Conservation (phyloP, 192 early-diverging fungal species). For the Mortierella antarctica region DNA sequence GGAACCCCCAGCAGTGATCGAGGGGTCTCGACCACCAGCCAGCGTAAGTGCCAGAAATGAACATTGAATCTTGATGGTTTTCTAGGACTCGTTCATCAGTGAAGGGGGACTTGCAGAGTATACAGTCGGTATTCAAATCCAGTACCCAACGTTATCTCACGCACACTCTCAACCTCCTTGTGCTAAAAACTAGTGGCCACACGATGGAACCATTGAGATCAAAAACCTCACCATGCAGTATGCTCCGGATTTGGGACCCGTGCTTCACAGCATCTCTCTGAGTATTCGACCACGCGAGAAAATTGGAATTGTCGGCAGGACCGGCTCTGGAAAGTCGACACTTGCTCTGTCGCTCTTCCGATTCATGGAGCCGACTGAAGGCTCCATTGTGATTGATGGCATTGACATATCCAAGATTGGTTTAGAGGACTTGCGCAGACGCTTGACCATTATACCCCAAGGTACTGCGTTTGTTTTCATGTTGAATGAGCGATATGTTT, state of each 20-base stretch:
- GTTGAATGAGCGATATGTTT: not conserved
- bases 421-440: conserved; percentile 81
- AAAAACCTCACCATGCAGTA: conserved; percentile 81
- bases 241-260: conserved; percentile 72
- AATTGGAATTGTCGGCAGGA: conserved; percentile 95
- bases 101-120: not conserved
- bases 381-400: conserved; percentile 81
- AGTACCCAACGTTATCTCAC: not conserved
- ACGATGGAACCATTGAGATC: conserved; percentile 76
- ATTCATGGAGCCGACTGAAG: conserved; percentile 76
- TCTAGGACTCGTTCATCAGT: not conserved
- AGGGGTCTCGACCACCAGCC: conserved; percentile 60
- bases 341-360: conserved; percentile 83
- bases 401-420: conserved; percentile 80
- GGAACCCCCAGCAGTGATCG: conserved; percentile 73
- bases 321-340: conserved; percentile 90
- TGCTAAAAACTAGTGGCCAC: conserved; percentile 71
- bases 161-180: not conserved
- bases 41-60: conserved; percentile 31
- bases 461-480: conserved; percentile 33
- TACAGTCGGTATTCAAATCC: too few species aligned
- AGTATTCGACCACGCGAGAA: conserved; percentile 72
- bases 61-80: too few species aligned
- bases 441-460: conserved; percentile 92
- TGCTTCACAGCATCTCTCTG: conserved; percentile 81